phyloP scores from a whole-genome alignment of 441 rosid genomes.

The Pelargonium australe region DNA sequence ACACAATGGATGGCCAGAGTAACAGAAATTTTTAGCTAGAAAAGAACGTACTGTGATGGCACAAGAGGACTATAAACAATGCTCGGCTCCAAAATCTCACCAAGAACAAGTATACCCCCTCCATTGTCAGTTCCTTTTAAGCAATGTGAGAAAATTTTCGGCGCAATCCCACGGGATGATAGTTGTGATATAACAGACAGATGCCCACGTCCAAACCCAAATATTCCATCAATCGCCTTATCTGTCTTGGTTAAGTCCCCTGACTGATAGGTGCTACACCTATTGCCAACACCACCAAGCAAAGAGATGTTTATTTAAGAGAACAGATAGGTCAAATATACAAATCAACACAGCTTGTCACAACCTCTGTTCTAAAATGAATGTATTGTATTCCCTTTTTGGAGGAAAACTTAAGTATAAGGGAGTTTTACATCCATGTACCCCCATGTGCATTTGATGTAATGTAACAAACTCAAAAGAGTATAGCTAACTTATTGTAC shows the following conservation, averaged over 20 bases:
- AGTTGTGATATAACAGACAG: slow-evolving; percentile 60
- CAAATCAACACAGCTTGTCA: too few species aligned
- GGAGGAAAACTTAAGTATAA: too few species aligned
- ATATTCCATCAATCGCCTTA: slow-evolving; percentile 76
- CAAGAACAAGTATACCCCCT: slow-evolving; percentile 74
- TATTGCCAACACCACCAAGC: slow-evolving; percentile 24
- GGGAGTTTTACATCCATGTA: too few species aligned
- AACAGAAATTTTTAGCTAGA: neutral
- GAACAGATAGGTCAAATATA: too few species aligned
- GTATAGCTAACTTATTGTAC: too few species aligned
- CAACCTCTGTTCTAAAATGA: neutral
- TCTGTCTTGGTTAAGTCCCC: slow-evolving; percentile 60
- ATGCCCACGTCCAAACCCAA: slow-evolving; percentile 65
- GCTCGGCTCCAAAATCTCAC: slow-evolving; percentile 65
- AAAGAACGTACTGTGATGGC: slow-evolving; percentile 48
- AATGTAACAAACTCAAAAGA: too few species aligned
- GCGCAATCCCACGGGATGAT: slow-evolving; percentile 57
- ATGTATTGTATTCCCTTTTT: neutral
- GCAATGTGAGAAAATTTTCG: slow-evolving; percentile 68
- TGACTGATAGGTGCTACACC: slow-evolving; percentile 66
- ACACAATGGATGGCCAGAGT: neutral
- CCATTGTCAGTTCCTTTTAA: slow-evolving; percentile 63
- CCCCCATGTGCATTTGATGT: too few species aligned
- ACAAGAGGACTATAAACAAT: slow-evolving; percentile 68
- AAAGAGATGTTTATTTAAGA: slow-evolving; percentile 8